Percentiles rank a stretch among this genome's conserved stretches.
phyloP scores from a whole-genome alignment of 805 yeast genomes.

The Saturnispora dispora region DNA sequence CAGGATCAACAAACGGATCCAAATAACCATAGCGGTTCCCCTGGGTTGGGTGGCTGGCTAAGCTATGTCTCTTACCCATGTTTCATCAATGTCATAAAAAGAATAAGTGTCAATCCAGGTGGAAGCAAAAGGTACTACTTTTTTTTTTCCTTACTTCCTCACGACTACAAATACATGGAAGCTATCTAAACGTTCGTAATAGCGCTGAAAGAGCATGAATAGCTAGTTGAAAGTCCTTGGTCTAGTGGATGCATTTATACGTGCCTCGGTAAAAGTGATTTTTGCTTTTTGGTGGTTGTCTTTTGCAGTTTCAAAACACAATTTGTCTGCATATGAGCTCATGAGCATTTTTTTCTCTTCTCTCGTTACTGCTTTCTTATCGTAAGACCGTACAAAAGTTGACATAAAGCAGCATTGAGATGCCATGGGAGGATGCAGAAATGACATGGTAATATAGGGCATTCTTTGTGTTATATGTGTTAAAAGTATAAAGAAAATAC shows the following conservation, averaged over 20 bases:
- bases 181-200: not conserved
- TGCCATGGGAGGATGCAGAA: not conserved
- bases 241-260: not conserved
- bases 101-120: not conserved
- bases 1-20: slow-evolving; percentile 4
- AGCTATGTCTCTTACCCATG: slow-evolving; percentile 3
- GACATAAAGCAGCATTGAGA: not conserved
- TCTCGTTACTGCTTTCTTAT: not conserved
- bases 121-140: not conserved
- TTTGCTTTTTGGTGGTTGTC: no score
- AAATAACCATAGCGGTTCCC: slow-evolving; percentile 4
- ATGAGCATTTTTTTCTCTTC: not conserved
- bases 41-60: not conserved
- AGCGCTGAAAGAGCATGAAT: not conserved
- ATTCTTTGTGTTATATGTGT: not conserved
- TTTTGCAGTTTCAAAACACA: not conserved
- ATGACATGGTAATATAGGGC: not conserved
- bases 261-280: no score
- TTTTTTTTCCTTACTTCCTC: not conserved
- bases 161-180: not conserved
- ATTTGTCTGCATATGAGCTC: not conserved
- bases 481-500: not conserved
- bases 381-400: not conserved
- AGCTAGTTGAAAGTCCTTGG: no score
- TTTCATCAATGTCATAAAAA: not conserved